Base-by-base conservation (phyloP, 192 early-diverging fungal species). In the Coemansia sp. region DNA sequence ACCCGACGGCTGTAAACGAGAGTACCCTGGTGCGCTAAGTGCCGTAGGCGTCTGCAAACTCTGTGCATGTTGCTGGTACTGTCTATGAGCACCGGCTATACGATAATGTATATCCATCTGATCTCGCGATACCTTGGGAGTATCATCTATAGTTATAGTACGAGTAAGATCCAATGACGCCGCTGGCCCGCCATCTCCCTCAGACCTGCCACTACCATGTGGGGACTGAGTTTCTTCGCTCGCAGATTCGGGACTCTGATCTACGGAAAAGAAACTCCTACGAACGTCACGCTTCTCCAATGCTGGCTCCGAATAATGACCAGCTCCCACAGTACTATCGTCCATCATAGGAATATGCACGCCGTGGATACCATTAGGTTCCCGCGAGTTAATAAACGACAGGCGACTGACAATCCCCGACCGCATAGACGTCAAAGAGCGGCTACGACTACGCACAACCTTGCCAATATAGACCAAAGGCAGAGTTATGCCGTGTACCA, bases 401-500 rank as follows among this genome's bases (percentile, higher is more conserved):
- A 82, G 60, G n/a, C 80, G 64, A 42, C 80, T 82, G 64, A 55
- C 67, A 16, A 82, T 71, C 19, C 73, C 73, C 26, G 66, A 72
- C 14, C 75, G 72, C 4, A 81, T 72, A 1, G 78, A 81, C 80
- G 80, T 74, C 30, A 77, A 61, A 11, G 80, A 82, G 17, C 75
- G 71, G 44, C 75, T 82, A 32, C 72, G 75, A 10, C 63, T 82
- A 23, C 76, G 75, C 21, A 82, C 80, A n/a, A 77, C 80, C 60
- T 87, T 89, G 50, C 87, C 87, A 42, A 92, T 84, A 47, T 92
- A 87, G 55, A 94, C 85, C 50, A 96, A 68, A 6, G 91, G 89
- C 17, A 95, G 86, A 0, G 92, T 93, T 19, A 89, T 88, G 32
- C 95, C 95, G 74, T 97, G 95, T 39, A 94, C 88, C 32, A 97